Conservation (phyloP, 257 asterid species). For the Nicotiana paniculata region DNA sequence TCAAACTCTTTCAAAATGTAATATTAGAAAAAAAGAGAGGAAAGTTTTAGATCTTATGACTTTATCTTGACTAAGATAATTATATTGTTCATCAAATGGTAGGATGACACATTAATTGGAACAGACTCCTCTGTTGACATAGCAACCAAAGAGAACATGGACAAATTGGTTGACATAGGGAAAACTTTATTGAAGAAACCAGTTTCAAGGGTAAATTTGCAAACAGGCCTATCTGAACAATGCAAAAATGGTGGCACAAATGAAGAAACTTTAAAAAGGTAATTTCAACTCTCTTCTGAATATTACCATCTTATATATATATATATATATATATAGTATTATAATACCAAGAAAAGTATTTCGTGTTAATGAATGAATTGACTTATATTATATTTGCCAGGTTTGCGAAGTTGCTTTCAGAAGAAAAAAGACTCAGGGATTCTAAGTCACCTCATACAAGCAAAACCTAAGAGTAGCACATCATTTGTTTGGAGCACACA, state of each 20-base stretch:
- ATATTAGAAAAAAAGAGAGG: neutral
- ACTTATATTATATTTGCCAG: neutral
- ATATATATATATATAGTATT: neutral
- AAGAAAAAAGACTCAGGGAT: conserved; percentile 18
- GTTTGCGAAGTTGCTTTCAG: conserved; percentile 22
- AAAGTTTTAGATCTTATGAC: neutral
- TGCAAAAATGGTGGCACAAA: neutral
- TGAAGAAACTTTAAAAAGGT: conserved; percentile 9
- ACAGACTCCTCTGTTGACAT: conserved; percentile 29
- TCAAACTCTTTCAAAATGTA: neutral
- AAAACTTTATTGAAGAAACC: conserved; percentile 31
- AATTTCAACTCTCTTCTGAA: neutral
- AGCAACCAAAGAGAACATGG: conserved; percentile 34
- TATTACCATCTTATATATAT: neutral
- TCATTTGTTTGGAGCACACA: neutral
- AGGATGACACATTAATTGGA: conserved; percentile 40
- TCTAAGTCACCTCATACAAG: conserved; percentile 3
- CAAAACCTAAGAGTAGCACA: neutral
- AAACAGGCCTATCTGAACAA: neutral
- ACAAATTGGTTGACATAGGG: conserved; percentile 30
- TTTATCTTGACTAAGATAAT: neutral
- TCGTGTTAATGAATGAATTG: neutral
- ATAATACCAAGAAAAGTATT: neutral
- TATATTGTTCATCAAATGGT: neutral
- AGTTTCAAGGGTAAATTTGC: conserved; percentile 33